Percentiles rank a stretch among this genome's conserved stretches.
Evolutionary conservation across 495 filamentous ascomycete species (phyloP).

Genomic region (Aspergillus wentii): DNA sequence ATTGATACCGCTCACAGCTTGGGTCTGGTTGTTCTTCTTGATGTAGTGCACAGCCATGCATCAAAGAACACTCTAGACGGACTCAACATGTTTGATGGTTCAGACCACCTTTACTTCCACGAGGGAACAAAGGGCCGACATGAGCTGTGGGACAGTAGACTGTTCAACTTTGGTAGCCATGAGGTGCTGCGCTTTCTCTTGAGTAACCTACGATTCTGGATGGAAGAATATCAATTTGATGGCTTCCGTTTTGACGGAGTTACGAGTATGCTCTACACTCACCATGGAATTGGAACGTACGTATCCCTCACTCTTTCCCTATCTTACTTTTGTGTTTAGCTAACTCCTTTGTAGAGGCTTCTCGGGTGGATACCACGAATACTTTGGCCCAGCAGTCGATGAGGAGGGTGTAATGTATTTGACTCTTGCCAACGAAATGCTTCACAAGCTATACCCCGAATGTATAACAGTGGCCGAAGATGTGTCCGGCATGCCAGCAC

Average conservation of each 20-base stretch:
- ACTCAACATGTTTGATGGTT: slow-evolving; percentile 90
- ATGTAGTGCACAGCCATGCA: slow-evolving; percentile 96
- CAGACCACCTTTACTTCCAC: slow-evolving; percentile 95
- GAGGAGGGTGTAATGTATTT: slow-evolving; percentile 94
- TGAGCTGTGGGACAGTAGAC: slow-evolving; percentile 88
- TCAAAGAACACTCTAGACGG: slow-evolving; percentile 96
- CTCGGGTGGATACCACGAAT: slow-evolving; percentile 97
- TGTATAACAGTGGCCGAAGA: slow-evolving; percentile 92
- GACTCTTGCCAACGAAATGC: slow-evolving; percentile 94
- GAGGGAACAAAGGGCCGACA: slow-evolving; percentile 76
- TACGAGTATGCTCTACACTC: slow-evolving; percentile 93
- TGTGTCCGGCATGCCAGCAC: slow-evolving; percentile 94
- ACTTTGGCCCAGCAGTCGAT: slow-evolving; percentile 89
- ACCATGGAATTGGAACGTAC: slow-evolving; percentile 97
- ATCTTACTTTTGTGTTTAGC: slow-evolving; percentile 4
- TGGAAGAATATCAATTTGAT: slow-evolving; percentile 97
- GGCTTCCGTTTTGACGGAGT: slow-evolving; percentile 98
- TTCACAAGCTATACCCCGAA: slow-evolving; percentile 81
- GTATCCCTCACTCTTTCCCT: slow-evolving; percentile 27
- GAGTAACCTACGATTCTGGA: slow-evolving; percentile 96
- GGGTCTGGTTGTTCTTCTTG: slow-evolving; percentile 87
- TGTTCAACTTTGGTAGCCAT: slow-evolving; percentile 96
- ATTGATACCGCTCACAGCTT: slow-evolving; percentile 91
- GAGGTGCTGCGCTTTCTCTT: slow-evolving; percentile 92
- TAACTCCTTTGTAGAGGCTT: slow-evolving; percentile 69